Evolutionary conservation across 768 basidiomycete species (phyloP).

Genomic region (Calvatia gigantea): DNA sequence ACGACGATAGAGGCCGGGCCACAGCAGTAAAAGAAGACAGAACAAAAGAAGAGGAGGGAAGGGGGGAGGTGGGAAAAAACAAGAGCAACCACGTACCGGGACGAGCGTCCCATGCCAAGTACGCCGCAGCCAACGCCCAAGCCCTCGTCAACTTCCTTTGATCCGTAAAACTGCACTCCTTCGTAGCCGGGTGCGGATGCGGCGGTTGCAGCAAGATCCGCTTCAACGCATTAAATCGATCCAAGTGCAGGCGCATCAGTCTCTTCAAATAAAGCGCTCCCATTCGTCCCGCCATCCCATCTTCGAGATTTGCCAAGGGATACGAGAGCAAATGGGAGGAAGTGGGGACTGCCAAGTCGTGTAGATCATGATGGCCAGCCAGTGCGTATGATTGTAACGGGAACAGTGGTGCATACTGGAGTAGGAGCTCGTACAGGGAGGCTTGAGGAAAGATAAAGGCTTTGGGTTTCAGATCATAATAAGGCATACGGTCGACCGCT

Average conservation of each 20-base stretch:
- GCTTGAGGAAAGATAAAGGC: conserved; percentile 18
- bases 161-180: conserved; percentile 18
- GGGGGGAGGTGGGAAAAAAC: too few species aligned
- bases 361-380: conserved; percentile 23
- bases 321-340: conserved; percentile 33
- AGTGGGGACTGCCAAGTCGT: conserved; percentile 32
- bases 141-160: conserved; percentile 22
- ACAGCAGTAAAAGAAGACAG: too few species aligned
- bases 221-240: conserved; percentile 28
- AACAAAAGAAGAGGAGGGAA: too few species aligned
- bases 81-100: conserved; percentile 14
- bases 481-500: conserved; percentile 32
- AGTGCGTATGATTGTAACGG: conserved; percentile 37
- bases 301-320: conserved; percentile 24
- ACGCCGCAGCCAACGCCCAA: conserved; percentile 23
- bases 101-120: conserved; percentile 22
- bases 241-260: conserved; percentile 31
- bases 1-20: too few species aligned
- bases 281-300: conserved; percentile 28
- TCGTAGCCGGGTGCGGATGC: conserved; percentile 14
- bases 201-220: conserved; percentile 17
- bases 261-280: conserved; percentile 33
- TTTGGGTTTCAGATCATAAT: conserved; percentile 17
- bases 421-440: conserved; percentile 19
- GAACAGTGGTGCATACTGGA: conserved; percentile 20